Conservation (phyloP, 2,329 filamentous ascomycete species). For the Colletotrichum lentis region DNA sequence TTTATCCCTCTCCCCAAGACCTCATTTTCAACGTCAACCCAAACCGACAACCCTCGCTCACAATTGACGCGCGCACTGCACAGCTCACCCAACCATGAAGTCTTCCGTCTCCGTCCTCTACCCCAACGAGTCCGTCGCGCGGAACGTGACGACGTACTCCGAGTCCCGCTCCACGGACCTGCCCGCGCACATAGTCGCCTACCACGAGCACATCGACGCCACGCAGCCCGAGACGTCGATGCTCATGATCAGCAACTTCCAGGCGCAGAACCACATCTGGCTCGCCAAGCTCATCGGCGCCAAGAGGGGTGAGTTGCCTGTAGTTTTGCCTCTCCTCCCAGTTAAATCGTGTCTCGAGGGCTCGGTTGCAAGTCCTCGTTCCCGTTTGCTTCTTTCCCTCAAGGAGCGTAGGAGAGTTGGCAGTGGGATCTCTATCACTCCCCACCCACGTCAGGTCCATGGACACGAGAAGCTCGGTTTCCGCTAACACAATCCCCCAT, state of each 20-base stretch:
- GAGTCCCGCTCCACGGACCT: slow-evolving; percentile 52
- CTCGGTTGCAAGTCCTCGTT: background rate
- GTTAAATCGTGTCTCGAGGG: background rate
- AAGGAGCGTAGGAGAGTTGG: too few species aligned
- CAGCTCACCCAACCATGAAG: slow-evolving; percentile 48
- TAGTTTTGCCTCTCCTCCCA: background rate
- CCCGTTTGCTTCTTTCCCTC: too few species aligned
- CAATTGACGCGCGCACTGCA: background rate
- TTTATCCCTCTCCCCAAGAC: background rate
- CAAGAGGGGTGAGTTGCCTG: slow-evolving; percentile 47
- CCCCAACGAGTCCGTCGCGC: slow-evolving; percentile 51
- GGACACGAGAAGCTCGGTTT: background rate
- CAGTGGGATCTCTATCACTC: background rate
- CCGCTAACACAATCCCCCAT: background rate
- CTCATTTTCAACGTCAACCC: background rate
- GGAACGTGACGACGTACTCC: slow-evolving; percentile 55
- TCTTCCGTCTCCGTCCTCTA: slow-evolving; percentile 52
- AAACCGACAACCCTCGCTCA: background rate
- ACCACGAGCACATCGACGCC: slow-evolving; percentile 48
- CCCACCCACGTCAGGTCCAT: background rate
- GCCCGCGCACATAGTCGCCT: slow-evolving; percentile 53
- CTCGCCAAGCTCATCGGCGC: slow-evolving; percentile 53
- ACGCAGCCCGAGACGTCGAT: slow-evolving; percentile 42
- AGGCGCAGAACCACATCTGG: slow-evolving; percentile 53
- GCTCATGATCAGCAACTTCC: slow-evolving; percentile 54